phyloP scores from a whole-genome alignment of 768 basidiomycete species.

The Hydnomerulius pinastri region DNA sequence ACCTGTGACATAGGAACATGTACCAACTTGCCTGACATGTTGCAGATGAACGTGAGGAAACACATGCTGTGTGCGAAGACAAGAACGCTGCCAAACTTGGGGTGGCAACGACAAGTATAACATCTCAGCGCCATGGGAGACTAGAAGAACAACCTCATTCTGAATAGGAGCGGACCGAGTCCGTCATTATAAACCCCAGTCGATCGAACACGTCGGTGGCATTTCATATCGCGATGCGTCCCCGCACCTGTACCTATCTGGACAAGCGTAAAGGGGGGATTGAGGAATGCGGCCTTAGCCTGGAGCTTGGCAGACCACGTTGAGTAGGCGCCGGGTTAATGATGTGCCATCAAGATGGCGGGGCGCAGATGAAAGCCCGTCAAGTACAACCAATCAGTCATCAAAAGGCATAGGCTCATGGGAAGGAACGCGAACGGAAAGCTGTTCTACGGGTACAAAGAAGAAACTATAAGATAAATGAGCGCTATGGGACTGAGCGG shows the following conservation, averaged over 20 bases:
- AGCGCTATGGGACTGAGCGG: not conserved
- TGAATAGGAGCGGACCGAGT: conserved; percentile 13
- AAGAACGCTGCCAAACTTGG: conserved; percentile 17
- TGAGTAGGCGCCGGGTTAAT: conserved; percentile 9
- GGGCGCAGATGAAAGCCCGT: not conserved
- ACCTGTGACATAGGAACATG: too few relatives aligned
- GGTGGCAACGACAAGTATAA: conserved; percentile 25
- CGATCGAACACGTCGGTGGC: conserved; percentile 6
- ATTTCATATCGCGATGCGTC: conserved; percentile 21
- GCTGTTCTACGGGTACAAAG: not conserved
- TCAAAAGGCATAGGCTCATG: not conserved
- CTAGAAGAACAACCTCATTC: conserved; percentile 18
- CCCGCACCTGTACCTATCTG: conserved; percentile 23
- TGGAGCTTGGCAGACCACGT: conserved; percentile 24
- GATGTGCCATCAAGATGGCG: not conserved
- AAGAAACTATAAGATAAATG: not conserved
- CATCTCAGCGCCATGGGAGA: conserved; percentile 21
- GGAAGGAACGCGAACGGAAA: not conserved
- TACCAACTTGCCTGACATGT: not conserved
- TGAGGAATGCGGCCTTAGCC: conserved; percentile 20
- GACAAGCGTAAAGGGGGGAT: conserved; percentile 1
- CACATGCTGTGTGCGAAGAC: conserved; percentile 17
- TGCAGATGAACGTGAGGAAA: conserved; percentile 24
- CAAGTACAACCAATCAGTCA: conserved; percentile 19
- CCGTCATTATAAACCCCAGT: conserved; percentile 10